phyloP scores from a whole-genome alignment of 2,329 filamentous ascomycete genomes.

The Macroventuria anomochaeta region DNA sequence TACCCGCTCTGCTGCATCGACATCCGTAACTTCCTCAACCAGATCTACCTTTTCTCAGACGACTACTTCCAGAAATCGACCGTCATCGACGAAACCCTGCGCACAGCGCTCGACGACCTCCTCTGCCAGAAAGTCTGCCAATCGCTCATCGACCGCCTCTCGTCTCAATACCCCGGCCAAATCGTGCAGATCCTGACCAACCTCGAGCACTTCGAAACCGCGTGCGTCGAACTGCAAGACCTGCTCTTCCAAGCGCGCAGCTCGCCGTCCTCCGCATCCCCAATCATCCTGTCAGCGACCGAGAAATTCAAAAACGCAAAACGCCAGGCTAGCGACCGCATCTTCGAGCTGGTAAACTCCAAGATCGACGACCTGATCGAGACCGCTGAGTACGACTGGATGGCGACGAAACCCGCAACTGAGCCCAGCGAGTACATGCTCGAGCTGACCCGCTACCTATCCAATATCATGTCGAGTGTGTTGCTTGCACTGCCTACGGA shows the following conservation, averaged over 20 bases:
- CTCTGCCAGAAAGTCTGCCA: conserved; percentile 91
- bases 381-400: conserved; percentile 96
- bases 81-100: conserved; percentile 89
- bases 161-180: conserved; percentile 92
- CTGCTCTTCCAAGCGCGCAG: conserved; percentile 85
- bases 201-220: conserved; percentile 93
- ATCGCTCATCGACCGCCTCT: conserved; percentile 84
- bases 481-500: conserved; percentile 90
- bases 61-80: conserved; percentile 92
- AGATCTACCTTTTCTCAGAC: conserved; percentile 97
- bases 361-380: conserved; percentile 98
- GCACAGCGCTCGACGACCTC: conserved; percentile 90
- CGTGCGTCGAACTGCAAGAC: conserved; percentile 87
- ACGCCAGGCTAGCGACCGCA: conserved; percentile 94
- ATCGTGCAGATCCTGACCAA: conserved; percentile 99
- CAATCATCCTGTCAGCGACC: conserved; percentile 80
- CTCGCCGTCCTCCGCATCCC: conserved; percentile 78
- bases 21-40: conserved; percentile 95
- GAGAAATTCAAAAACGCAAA: conserved; percentile 88
- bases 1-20: conserved; percentile 98
- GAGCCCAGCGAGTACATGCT: conserved; percentile 95
- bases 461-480: conserved; percentile 96
- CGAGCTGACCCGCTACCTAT: conserved; percentile 88
- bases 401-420: conserved; percentile 64
- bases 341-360: conserved; percentile 97